Evolutionary conservation across 106 monocot species (phyloP).

Genomic region (Cymbidium sinense): DNA sequence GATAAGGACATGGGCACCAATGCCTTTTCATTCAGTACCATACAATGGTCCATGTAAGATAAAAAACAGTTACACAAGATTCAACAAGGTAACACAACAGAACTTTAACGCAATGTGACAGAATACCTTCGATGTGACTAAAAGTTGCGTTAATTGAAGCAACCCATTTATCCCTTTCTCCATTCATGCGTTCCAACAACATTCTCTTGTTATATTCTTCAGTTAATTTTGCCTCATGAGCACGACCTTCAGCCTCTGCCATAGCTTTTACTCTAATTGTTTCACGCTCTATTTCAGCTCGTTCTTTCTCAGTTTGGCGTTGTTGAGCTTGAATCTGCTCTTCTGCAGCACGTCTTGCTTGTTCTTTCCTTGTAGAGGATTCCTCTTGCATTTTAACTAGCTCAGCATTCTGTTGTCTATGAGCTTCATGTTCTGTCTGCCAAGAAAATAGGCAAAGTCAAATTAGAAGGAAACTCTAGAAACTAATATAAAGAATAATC

Average conservation of each 20-base stretch:
- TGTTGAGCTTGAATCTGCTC: constrained; percentile 75
- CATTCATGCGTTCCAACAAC: constrained; percentile 72
- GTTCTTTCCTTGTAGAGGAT: constrained; percentile 66
- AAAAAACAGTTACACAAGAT: not conserved
- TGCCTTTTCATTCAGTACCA: not conserved
- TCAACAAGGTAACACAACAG: not conserved
- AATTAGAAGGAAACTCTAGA: not conserved
- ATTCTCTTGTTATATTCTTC: constrained; percentile 80
- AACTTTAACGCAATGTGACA: not conserved
- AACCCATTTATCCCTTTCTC: constrained; percentile 91
- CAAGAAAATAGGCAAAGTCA: constrained; percentile 7
- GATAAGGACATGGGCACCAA: not conserved
- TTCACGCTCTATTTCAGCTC: constrained; percentile 79
- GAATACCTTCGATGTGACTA: constrained; percentile 82
- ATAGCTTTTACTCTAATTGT: constrained; percentile 77
- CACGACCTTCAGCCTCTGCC: constrained; percentile 88
- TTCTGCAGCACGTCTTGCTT: constrained; percentile 72
- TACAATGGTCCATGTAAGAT: not conserved
- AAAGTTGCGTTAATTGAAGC: constrained; percentile 91
- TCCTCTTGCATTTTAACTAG: constrained; percentile 98
- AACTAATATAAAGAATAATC: too few species aligned
- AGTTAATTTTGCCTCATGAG: constrained; percentile 74
- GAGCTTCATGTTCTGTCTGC: constrained; percentile 80
- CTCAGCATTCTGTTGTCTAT: constrained; percentile 76
- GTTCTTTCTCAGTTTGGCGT: constrained; percentile 76